Evolutionary conservation across 177 flowering plant species (phyloP).

Genomic region (Vitis hybrid): DNA sequence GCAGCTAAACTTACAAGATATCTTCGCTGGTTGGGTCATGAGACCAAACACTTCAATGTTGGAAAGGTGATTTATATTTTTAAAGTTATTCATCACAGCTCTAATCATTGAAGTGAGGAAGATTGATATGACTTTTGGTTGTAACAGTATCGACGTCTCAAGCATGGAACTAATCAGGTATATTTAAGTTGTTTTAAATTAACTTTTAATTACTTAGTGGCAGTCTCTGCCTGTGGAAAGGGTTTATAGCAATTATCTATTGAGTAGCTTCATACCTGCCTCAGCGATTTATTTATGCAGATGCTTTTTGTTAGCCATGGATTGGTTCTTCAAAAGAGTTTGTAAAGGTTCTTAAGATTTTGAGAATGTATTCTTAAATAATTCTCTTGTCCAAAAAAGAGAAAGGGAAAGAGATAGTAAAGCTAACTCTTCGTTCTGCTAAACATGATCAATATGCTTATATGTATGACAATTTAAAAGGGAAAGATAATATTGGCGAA

Average conservation of each 20-base stretch:
- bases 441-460: no score
- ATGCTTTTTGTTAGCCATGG: background rate
- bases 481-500: no score
- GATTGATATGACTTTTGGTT: slow-evolving; percentile 12
- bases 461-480: no score
- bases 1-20: slow-evolving; percentile 97
- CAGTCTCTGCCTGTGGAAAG: background rate
- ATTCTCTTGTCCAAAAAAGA: no score
- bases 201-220: background rate
- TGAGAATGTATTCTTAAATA: no score
- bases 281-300: background rate
- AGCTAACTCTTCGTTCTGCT: no score
- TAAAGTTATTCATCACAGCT: background rate
- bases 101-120: background rate
- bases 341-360: background rate
- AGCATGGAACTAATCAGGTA: slow-evolving; percentile 96
- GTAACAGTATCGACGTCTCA: slow-evolving; percentile 79
- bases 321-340: background rate
- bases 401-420: no score
- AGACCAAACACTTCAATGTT: slow-evolving; percentile 97
- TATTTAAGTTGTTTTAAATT: background rate
- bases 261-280: background rate
- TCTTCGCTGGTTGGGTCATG: slow-evolving; percentile 99
- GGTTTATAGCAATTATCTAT: background rate
- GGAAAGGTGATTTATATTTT: slow-evolving; percentile 66